Evolutionary conservation across 179 eudicot species (phyloP), one percentile per base, ranked within the genome.

Genomic region (Camellia oleifera): DNA sequence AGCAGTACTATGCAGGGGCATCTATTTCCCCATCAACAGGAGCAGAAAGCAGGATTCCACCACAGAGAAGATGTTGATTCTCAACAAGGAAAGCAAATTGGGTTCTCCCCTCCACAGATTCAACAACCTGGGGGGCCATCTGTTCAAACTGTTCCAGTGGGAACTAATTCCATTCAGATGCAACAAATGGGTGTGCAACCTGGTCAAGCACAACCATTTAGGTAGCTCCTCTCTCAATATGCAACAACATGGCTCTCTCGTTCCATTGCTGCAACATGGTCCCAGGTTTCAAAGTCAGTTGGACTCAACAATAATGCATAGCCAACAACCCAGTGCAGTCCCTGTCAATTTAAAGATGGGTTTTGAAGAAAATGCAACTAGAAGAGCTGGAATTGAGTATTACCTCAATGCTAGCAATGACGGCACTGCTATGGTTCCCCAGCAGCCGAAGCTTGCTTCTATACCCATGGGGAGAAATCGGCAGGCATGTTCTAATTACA

Each of bases 371-470:
- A 88, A 72, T 79, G 89, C 84, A 46, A 83, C 81, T 80, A 87
- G 86, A 79, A 87, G 89, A 81, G 80, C 85, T 78, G 90, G 89
- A 75, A 90, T 83, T 83, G 96, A 90, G 40, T 88, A 82, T 78
- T 85, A 77, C 70, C 81, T 77, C 32, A 85, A 82, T 48, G 78
- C 80, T 76, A 83, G 80, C 77, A 87, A 84, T 74, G 94, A 85
- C 80, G 88, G 80, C 76, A 85, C 84, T 69, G 63, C 73, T 44
- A 83, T 88, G 85, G 83, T 83, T 80, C 83, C 92, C 75, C 96
- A 86, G 77, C 91, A 84, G 23, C 96, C 98, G 42, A 94, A 90
- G 87, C 92, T 91, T 81, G 97, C 98, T 56, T 83, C 90, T 15
- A 79, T 92, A 78, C 99, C 98, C 45, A 78, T 82, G 84, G 81